Evolutionary conservation across 805 yeast genomes (phyloP).

Genomic region (Yueomyces sp.): DNA sequence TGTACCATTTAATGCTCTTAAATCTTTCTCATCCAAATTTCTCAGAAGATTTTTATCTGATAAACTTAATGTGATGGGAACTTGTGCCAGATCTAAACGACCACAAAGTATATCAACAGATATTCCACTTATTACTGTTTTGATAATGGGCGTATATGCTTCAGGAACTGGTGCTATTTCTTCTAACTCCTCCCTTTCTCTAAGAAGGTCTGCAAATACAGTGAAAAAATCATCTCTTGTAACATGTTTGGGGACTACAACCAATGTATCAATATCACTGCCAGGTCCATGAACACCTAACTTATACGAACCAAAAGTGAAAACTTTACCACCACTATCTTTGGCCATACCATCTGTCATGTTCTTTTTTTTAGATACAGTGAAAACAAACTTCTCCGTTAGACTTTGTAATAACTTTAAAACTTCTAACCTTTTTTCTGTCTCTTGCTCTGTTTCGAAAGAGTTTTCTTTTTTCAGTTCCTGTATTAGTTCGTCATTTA

Average conservation of each 20-base stretch:
- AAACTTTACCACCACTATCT: constrained; percentile 97
- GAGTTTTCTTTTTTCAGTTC: constrained; percentile 77
- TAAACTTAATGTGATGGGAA: constrained; percentile 61
- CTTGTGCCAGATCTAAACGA: constrained; percentile 66
- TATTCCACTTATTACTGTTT: constrained; percentile 78
- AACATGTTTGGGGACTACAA: constrained; percentile 96
- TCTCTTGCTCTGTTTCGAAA: constrained; percentile 77
- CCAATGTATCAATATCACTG: constrained; percentile 89
- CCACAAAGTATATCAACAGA: constrained; percentile 88
- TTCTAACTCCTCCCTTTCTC: constrained; percentile 68
- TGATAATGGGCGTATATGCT: constrained; percentile 95
- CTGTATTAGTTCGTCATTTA: constrained; percentile 64
- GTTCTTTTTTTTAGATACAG: constrained; percentile 66
- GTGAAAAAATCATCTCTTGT: constrained; percentile 79
- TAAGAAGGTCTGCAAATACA: constrained; percentile 58
- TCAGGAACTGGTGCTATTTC: constrained; percentile 92
- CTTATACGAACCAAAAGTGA: constrained; percentile 88
- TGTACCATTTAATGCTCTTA: constrained; percentile 87
- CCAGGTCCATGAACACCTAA: constrained; percentile 98
- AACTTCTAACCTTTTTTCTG: constrained; percentile 67
- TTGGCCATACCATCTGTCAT: constrained; percentile 96
- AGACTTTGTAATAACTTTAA: constrained; percentile 58
- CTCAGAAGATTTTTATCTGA: constrained; percentile 75
- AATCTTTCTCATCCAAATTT: constrained; percentile 83
- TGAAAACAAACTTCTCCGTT: constrained; percentile 69